Conservation (phyloP, 2,329 filamentous ascomycete genomes). For the Mariannaea elegans region DNA sequence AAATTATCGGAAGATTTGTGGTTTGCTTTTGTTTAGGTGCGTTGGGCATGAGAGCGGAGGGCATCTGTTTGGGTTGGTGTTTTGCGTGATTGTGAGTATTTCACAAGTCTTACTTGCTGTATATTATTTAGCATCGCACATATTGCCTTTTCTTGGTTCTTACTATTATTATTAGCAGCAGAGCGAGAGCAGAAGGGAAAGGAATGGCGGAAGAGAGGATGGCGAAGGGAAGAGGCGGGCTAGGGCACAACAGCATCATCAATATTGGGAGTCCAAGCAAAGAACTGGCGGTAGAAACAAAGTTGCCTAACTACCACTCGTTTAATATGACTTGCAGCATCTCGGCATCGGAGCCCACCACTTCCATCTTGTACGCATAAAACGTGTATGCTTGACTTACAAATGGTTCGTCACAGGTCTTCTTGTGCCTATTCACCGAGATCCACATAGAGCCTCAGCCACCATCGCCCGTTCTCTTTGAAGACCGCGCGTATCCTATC, state of each 20-base stretch:
- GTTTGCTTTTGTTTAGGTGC: conserved; percentile 14
- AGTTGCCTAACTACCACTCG: not conserved
- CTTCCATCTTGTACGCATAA: not conserved
- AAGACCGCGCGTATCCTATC: not conserved
- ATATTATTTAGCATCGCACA: not conserved
- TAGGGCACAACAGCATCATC: not conserved
- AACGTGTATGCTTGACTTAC: not conserved
- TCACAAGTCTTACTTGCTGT: not conserved
- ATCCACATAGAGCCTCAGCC: not conserved
- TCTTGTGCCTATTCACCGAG: not conserved
- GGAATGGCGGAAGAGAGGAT: not conserved
- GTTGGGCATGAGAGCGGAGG: not conserved
- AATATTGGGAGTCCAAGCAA: not conserved
- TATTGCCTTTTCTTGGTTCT: not conserved
- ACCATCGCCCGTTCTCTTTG: not conserved
- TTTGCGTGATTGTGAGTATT: not conserved
- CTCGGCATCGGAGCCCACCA: not conserved
- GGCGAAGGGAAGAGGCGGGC: not conserved
- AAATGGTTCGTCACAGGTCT: not conserved
- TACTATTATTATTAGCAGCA: not conserved
- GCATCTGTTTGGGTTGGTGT: conserved; percentile 4
- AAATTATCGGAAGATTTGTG: not conserved
- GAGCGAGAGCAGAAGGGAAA: not conserved
- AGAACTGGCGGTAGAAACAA: not conserved
- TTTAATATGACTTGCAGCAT: not conserved